These are phyloP conservation scores for Acer saccharum DNA, from an alignment of 345 rosid genomes.

Conservation along the genomic window DNA sequence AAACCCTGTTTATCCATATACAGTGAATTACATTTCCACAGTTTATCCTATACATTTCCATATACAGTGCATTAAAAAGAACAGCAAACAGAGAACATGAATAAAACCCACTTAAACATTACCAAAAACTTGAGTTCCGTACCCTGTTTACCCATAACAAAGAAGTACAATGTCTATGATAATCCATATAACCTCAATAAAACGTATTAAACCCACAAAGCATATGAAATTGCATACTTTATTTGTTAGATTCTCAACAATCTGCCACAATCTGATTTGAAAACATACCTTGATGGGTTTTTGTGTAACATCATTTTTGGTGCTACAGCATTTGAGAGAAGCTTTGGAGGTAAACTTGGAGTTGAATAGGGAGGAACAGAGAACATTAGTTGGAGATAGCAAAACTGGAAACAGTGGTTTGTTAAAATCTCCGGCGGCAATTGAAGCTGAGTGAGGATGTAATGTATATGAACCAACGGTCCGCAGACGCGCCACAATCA, in stretches of 20 bases:
- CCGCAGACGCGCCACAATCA: constrained; percentile 22
- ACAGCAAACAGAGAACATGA: too few species aligned
- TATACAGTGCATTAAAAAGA: too few species aligned
- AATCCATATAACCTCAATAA: too few species aligned
- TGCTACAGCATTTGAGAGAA: constrained; percentile 41
- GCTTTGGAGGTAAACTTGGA: constrained; percentile 8
- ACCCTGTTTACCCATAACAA: too few species aligned
- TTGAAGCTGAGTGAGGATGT: constrained; percentile 10
- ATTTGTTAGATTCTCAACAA: background rate
- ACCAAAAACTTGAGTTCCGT: too few species aligned
- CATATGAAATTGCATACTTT: background rate
- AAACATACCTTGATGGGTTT: constrained; percentile 29
- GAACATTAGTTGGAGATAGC: constrained; percentile 5
- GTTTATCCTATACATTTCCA: too few species aligned
- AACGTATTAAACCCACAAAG: too few species aligned
- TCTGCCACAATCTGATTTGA: background rate
- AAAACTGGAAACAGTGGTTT: background rate
- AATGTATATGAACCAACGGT: background rate
- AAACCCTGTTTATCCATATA: too few species aligned
- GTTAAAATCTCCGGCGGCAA: background rate
- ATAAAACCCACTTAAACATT: too few species aligned
- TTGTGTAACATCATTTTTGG: constrained; percentile 29
- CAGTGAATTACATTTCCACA: too few species aligned
- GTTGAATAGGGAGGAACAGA: constrained; percentile 2
- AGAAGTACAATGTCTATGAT: too few species aligned